Base-by-base conservation (phyloP, 1,284 basidiomycete genomes). In the Cryptococcus wingfieldii region DNA sequence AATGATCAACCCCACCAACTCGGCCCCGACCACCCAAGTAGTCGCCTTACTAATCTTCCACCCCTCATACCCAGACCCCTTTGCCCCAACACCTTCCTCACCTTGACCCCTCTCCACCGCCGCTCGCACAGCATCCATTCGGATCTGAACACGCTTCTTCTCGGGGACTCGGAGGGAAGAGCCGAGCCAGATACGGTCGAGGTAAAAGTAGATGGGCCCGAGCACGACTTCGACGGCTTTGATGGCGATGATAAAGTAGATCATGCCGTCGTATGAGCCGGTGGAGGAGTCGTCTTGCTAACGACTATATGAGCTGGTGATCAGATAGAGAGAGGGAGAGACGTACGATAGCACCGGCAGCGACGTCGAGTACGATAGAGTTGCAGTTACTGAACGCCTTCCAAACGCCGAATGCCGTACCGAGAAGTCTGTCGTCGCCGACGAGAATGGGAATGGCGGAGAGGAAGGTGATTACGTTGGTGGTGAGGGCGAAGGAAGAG, bases 331-430 rank as follows among this genome's bases (percentile, higher is more conserved):
- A n/a, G n/a, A n/a, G n/a, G n/a, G n/a, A n/a, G n/a, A n/a, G n/a
- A n/a, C 58, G 28, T 37, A 71, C 69, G 42, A 79, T 75, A 12
- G 74, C 69, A 16, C 78, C 78, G 0, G 72, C 64, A 0, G 74
- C 67, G 9, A 79, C 75, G 45, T 79, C 76, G 50, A 79, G 65
- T 31, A 77, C 72, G 14, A 72, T 68, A 0, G 64, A 62, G 23
- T 73, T 74, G 10, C 63, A 64, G 42, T 71, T 74, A 52, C 68
- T 57, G 58, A 75, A 71, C 3, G 75, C 67, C 56, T 79, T 78
- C 75, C 77, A 79, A n/a, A 78, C 63, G 0, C 79, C 78, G 44
- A 76, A 79, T 0, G 77, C 78, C 0, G 75, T 76, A 2, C 78
- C 79, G n/a, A 79, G 62, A 16, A 75, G 64, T 7, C 62, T 56